Percentiles rank a stretch among this genome's conserved stretches.
These are phyloP conservation scores for Trifolium dubium DNA, from an alignment of 306 rosid species.

Conservation along the genomic window DNA sequence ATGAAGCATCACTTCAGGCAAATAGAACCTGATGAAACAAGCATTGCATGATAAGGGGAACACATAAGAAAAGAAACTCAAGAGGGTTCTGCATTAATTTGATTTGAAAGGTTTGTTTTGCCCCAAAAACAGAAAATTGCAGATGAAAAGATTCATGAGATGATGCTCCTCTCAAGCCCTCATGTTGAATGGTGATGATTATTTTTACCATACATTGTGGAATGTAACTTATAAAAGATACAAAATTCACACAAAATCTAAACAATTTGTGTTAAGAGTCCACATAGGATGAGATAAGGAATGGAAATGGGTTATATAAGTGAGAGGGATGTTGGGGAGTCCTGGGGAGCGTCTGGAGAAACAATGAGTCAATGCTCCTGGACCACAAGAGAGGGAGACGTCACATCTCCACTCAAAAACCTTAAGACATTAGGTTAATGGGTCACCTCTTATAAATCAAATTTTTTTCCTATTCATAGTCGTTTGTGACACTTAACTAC, in stretches of 20 bases:
- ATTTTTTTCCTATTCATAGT: too few species aligned
- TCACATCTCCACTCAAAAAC: too few species aligned
- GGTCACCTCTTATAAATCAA: too few species aligned
- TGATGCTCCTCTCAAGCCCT: neutral
- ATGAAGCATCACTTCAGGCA: constrained; percentile 52
- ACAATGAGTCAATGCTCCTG: too few species aligned
- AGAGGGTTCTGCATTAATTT: constrained; percentile 35
- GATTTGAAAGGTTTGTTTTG: constrained; percentile 19
- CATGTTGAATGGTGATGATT: neutral
- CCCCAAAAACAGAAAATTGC: constrained; percentile 14
- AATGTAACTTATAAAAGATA: neutral
- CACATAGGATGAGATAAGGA: neutral
- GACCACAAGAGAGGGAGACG: too few species aligned
- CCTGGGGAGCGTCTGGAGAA: too few species aligned
- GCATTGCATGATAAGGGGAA: constrained; percentile 46
- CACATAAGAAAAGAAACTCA: constrained; percentile 41
- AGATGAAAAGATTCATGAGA: neutral
- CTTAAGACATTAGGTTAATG: too few species aligned
- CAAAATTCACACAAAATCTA: constrained; percentile 4
- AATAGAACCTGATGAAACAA: constrained; percentile 55
- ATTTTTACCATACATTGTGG: neutral
- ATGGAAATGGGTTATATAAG: neutral
- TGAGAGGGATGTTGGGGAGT: neutral
- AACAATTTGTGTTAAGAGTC: neutral
- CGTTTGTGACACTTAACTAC: too few species aligned